Percentiles rank a stretch among this genome's conserved stretches.
phyloP scores from a whole-genome alignment of 2,329 filamentous ascomycete species.

The Stagonosporopsis chrysanthemi region DNA sequence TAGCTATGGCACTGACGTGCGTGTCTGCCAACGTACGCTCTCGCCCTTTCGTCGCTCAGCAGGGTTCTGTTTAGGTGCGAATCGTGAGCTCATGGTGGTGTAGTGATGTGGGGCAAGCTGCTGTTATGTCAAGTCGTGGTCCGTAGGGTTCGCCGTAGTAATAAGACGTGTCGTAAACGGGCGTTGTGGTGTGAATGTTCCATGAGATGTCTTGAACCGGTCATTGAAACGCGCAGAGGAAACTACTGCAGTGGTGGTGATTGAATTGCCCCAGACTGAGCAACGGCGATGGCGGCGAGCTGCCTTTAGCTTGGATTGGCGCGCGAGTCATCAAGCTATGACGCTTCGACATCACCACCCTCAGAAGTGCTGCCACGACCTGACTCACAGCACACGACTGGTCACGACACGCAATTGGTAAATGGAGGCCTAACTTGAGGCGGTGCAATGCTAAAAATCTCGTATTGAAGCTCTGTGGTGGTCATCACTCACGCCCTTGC shows the following conservation, averaged over 20 bases:
- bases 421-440: constrained; percentile 1
- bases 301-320: constrained; percentile 16
- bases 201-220: constrained; percentile 41
- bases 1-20: neutral
- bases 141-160: constrained; percentile 35
- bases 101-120: constrained; percentile 17
- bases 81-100: constrained; percentile 45
- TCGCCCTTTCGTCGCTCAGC: constrained; percentile 88
- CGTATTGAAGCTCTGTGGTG: constrained; percentile 2
- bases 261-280: constrained; percentile 17
- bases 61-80: constrained; percentile 65
- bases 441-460: neutral
- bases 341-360: constrained; percentile 17
- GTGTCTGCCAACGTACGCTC: constrained; percentile 63
- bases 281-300: constrained; percentile 13
- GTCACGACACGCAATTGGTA: neutral
- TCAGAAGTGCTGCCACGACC: neutral
- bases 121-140: constrained; percentile 29
- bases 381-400: constrained; percentile 12
- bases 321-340: constrained; percentile 21
- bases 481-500: constrained; percentile 3
- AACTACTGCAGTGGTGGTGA: constrained; percentile 19
- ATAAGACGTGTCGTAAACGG: constrained; percentile 32
- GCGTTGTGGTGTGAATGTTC: constrained; percentile 35
- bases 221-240: constrained; percentile 40